Evolutionary conservation across 345 rosid species (phyloP).

Genomic region (Syzygium aromaticum): DNA sequence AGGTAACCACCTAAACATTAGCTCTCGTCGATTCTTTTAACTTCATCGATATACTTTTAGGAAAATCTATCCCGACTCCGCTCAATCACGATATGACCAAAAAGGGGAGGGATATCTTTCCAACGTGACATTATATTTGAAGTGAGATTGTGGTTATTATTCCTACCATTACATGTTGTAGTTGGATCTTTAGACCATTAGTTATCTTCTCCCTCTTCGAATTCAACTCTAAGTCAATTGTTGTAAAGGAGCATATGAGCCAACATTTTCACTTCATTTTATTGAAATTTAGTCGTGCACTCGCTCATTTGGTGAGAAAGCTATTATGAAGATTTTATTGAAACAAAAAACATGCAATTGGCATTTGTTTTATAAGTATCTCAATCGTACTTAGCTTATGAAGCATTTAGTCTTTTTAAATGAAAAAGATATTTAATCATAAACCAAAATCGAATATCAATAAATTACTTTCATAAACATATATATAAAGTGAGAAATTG

Average conservation of each 20-base stretch:
- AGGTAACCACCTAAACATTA: conserved; percentile 19
- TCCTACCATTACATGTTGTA: neutral
- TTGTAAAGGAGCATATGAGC: neutral
- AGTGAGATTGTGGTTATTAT: neutral
- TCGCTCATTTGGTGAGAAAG: neutral
- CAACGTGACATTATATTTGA: neutral
- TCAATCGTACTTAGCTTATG: too few relatives aligned
- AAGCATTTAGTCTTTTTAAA: too few relatives aligned
- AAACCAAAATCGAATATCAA: too few relatives aligned
- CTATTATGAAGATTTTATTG: neutral
- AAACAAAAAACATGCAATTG: too few relatives aligned
- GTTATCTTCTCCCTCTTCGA: neutral
- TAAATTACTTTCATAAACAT: too few relatives aligned
- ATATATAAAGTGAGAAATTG: too few relatives aligned
- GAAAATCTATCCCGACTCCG: neutral
- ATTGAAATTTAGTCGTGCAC: neutral
- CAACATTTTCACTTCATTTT: neutral
- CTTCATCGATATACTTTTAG: neutral
- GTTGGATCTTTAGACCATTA: neutral
- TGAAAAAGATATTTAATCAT: too few relatives aligned
- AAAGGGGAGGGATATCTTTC: neutral
- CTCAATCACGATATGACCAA: neutral
- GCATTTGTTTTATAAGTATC: too few relatives aligned
- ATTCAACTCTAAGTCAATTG: neutral
- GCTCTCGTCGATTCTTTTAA: neutral